These are phyloP conservation scores for Entomortierella chlamydospora DNA, from an alignment of 192 early-diverging fungal species.

Conservation along the genomic window DNA sequence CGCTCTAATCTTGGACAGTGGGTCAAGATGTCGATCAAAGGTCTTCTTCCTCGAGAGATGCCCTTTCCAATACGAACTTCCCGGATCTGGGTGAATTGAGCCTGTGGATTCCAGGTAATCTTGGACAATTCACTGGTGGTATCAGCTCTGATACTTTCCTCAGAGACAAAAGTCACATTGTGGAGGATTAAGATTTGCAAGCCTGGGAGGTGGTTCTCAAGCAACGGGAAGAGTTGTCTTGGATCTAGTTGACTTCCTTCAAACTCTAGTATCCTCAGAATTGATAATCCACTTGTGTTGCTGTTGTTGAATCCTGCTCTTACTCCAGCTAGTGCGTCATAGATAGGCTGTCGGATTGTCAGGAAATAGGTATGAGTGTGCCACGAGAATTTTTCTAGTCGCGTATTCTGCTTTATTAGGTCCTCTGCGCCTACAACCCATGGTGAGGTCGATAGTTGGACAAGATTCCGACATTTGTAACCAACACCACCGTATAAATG, in stretches of 20 bases:
- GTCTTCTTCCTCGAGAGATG: not conserved
- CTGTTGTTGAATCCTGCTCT: not conserved
- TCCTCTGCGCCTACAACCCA: not conserved
- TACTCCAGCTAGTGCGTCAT: not conserved
- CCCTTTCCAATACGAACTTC: not conserved
- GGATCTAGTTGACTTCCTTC: not conserved
- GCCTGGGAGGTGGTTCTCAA: not conserved
- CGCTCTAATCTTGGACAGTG: not conserved
- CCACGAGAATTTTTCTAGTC: conserved; percentile 1
- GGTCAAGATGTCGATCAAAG: not conserved
- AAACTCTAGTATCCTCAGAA: not conserved
- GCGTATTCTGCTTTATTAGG: not conserved
- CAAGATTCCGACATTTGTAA: not conserved
- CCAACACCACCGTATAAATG: not conserved
- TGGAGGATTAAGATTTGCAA: not conserved
- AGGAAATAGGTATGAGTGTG: not conserved
- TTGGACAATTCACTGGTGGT: not conserved
- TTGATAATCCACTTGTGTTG: not conserved
- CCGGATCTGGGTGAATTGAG: conserved; percentile 2
- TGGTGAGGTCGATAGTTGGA: not conserved
- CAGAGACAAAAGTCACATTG: not conserved
- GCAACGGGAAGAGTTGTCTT: not conserved
- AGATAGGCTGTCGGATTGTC: not conserved
- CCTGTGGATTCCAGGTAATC: not conserved
- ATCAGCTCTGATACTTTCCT: not conserved